These are phyloP conservation scores for Ogataea trehalophila DNA, from an alignment of 805 yeast genomes.

Conservation along the genomic window DNA sequence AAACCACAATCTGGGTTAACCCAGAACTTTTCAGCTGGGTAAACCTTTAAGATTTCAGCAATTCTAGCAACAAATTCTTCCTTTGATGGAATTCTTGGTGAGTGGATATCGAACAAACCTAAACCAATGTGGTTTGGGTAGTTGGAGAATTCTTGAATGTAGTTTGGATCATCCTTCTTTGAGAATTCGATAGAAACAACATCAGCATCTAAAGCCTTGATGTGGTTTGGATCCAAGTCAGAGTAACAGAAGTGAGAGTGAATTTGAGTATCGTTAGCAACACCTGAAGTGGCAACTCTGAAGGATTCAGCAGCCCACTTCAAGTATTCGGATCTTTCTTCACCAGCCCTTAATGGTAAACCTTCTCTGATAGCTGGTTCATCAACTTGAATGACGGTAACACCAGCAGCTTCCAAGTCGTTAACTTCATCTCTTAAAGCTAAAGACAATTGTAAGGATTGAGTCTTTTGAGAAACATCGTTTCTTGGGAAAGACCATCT, in stretches of 20 bases:
- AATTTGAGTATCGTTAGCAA: constrained; percentile 89
- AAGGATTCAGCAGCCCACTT: constrained; percentile 99
- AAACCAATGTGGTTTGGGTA: constrained; percentile 99
- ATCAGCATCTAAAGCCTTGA: constrained; percentile 99
- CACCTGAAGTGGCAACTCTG: constrained; percentile 99
- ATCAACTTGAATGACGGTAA: constrained; percentile 96
- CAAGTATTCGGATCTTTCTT: constrained; percentile 93
- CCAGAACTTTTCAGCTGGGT: constrained; percentile 99
- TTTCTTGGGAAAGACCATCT: constrained; percentile 99
- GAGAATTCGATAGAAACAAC: constrained; percentile 99
- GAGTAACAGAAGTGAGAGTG: constrained; percentile 99
- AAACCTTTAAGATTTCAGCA: constrained; percentile 89
- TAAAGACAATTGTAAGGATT: constrained; percentile 94
- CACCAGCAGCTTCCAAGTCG: constrained; percentile 98
- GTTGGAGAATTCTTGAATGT: constrained; percentile 94
- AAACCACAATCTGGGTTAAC: constrained; percentile 99
- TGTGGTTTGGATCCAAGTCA: constrained; percentile 98
- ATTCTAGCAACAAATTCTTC: constrained; percentile 94
- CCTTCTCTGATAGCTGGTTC: constrained; percentile 99
- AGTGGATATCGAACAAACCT: constrained; percentile 98
- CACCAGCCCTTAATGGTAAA: constrained; percentile 97
- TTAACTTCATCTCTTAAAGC: constrained; percentile 98
- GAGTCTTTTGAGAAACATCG: constrained; percentile 87
- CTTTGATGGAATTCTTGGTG: constrained; percentile 98
- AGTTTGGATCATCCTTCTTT: constrained; percentile 98